Evolutionary conservation across 176 grass and related monocot genomes (phyloP).

Genomic region (Poa annua): DNA sequence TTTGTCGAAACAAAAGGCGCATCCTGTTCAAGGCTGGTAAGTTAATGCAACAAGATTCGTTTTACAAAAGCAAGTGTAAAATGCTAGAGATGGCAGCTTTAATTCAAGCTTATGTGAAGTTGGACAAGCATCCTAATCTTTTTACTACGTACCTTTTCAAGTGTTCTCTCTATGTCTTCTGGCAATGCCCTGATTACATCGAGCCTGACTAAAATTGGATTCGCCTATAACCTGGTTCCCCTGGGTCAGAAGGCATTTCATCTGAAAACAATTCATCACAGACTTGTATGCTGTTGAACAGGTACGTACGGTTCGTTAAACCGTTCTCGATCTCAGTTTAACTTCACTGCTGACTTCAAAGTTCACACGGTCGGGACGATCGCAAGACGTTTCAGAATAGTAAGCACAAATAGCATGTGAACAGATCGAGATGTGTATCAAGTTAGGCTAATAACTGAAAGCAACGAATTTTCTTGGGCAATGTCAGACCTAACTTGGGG

Average conservation of each 20-base stretch:
- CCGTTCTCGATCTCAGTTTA: not conserved
- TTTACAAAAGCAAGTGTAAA: no score
- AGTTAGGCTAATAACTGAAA: not conserved
- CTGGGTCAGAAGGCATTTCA: not conserved
- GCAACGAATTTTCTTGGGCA: not conserved
- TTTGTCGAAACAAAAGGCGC: no score
- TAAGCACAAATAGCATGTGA: not conserved
- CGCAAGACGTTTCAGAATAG: conserved; percentile 13
- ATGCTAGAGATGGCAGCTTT: no score
- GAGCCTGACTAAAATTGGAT: not conserved
- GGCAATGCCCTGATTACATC: not conserved
- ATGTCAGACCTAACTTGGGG: not conserved
- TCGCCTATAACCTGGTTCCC: not conserved
- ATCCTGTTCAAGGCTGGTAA: no score
- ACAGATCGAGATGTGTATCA: not conserved
- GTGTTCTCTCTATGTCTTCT: no score
- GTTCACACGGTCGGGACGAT: conserved; percentile 24
- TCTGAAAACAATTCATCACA: not conserved
- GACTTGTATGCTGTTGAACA: not conserved
- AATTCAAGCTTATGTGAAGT: no score
- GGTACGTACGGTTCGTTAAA: not conserved
- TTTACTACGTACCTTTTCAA: no score
- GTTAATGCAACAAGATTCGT: no score
- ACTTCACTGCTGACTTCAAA: conserved; percentile 13
- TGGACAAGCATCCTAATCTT: no score